These are phyloP conservation scores for Alternaria gaisen DNA, from an alignment of 2,329 filamentous ascomycete genomes.

Conservation along the genomic window DNA sequence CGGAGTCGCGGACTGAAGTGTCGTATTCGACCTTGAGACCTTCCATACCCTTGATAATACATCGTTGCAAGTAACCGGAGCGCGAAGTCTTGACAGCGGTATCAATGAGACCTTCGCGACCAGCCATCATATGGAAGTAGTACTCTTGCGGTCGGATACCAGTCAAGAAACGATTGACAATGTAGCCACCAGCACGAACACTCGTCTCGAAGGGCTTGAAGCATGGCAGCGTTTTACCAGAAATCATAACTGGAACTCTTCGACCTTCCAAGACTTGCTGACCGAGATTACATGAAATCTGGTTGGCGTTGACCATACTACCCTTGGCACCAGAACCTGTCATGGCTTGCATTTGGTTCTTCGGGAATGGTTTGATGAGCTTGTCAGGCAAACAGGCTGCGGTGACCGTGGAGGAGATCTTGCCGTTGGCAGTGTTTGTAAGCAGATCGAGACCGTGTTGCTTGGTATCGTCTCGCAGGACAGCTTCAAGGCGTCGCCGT, in stretches of 20 bases:
- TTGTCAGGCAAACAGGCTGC: constrained; percentile 79
- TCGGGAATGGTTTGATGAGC: constrained; percentile 90
- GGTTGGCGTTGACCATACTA: constrained; percentile 89
- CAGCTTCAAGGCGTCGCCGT: constrained; percentile 81
- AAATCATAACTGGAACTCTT: constrained; percentile 96
- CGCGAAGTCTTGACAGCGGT: constrained; percentile 98
- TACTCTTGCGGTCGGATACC: constrained; percentile 97
- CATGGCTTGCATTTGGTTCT: constrained; percentile 99
- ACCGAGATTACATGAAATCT: constrained; percentile 96
- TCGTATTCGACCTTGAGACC: constrained; percentile 92
- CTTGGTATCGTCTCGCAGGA: constrained; percentile 89
- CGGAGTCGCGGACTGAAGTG: constrained; percentile 90
- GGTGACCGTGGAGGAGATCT: constrained; percentile 82
- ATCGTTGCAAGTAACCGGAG: constrained; percentile 95
- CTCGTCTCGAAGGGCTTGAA: constrained; percentile 93
- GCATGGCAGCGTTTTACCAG: constrained; percentile 93
- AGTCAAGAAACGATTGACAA: constrained; percentile 96
- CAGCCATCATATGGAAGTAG: constrained; percentile 99
- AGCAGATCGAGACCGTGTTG: constrained; percentile 89
- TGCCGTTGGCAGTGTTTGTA: constrained; percentile 74
- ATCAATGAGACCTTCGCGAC: constrained; percentile 97
- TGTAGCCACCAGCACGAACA: constrained; percentile 89
- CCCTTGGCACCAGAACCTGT: constrained; percentile 97
- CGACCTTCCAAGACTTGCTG: constrained; percentile 96
- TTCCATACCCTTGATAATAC: constrained; percentile 98